Evolutionary conservation across 2,329 filamentous ascomycete species (phyloP).

Genomic region (Apiospora rasikravindrae): DNA sequence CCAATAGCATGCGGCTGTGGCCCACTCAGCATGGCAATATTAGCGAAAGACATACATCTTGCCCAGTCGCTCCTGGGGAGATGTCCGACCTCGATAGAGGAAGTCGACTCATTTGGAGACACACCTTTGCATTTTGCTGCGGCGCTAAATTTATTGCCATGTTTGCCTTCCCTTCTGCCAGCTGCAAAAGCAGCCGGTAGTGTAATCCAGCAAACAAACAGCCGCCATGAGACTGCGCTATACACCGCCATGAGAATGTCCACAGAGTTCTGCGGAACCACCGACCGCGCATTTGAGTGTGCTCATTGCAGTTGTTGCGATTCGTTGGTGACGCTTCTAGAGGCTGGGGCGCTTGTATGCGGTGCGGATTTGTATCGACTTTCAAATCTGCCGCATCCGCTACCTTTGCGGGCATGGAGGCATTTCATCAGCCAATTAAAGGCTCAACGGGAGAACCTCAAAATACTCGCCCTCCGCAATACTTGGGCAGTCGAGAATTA

Average conservation of each 20-base stretch:
- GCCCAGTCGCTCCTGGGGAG: background rate
- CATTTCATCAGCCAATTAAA: background rate
- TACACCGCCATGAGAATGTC: background rate
- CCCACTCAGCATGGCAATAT: background rate
- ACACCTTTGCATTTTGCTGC: background rate
- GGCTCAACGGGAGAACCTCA: background rate
- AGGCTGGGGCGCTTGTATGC: background rate
- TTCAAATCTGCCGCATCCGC: accelerated
- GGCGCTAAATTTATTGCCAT: background rate
- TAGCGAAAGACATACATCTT: background rate
- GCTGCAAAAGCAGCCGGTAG: background rate
- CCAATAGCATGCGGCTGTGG: background rate
- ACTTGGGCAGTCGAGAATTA: background rate
- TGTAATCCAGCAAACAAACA: background rate
- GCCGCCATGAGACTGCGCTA: background rate
- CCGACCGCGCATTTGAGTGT: background rate
- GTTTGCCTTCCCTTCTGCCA: background rate
- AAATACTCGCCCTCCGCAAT: background rate
- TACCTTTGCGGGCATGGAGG: background rate
- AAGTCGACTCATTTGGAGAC: background rate
- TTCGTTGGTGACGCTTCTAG: background rate
- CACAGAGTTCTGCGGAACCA: background rate
- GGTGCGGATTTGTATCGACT: background rate
- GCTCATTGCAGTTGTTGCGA: background rate
- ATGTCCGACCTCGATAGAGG: background rate